A percentile compares a stretch with the other conserved stretches of the same genome.
Evolutionary conservation across 768 basidiomycete genomes (phyloP).

Genomic region (Leccinum imitatum): DNA sequence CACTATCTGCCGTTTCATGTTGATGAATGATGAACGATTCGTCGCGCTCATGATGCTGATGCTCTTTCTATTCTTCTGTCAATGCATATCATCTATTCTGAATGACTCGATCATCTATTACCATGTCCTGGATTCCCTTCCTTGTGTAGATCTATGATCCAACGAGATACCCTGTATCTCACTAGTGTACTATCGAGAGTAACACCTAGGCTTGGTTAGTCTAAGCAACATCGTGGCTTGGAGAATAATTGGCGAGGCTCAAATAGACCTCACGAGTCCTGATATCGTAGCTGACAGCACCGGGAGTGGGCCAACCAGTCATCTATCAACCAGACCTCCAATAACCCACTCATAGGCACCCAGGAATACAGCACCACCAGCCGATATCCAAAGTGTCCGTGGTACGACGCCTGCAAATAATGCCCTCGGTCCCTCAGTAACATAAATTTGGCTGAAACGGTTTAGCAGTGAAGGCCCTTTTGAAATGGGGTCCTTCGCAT

Average conservation of each 20-base stretch:
- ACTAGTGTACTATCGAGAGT: background rate
- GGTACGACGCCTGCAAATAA: conserved; percentile 88
- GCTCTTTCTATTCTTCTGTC: no score
- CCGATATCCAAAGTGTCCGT: conserved; percentile 93
- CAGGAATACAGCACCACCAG: conserved; percentile 94
- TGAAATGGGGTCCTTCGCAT: conserved; percentile 47
- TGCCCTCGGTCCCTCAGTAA: conserved; percentile 66
- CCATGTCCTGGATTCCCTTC: no score
- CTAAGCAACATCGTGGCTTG: background rate
- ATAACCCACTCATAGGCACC: conserved; percentile 92
- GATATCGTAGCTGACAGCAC: background rate
- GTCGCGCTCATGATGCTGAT: background rate
- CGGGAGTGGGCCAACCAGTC: background rate
- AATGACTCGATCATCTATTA: no score
- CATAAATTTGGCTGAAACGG: conserved; percentile 67
- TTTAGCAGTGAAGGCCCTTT: conserved; percentile 53
- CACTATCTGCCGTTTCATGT: background rate
- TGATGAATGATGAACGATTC: background rate
- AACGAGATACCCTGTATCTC: background rate
- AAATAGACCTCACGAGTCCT: background rate
- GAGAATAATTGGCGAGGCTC: background rate
- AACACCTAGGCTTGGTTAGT: background rate
- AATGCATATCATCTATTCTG: no score
- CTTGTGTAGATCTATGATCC: background rate
- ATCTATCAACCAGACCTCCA: conserved; percentile 42